Base-by-base conservation (phyloP, 176 grass and related monocot genomes). In the Phragmites australis region DNA sequence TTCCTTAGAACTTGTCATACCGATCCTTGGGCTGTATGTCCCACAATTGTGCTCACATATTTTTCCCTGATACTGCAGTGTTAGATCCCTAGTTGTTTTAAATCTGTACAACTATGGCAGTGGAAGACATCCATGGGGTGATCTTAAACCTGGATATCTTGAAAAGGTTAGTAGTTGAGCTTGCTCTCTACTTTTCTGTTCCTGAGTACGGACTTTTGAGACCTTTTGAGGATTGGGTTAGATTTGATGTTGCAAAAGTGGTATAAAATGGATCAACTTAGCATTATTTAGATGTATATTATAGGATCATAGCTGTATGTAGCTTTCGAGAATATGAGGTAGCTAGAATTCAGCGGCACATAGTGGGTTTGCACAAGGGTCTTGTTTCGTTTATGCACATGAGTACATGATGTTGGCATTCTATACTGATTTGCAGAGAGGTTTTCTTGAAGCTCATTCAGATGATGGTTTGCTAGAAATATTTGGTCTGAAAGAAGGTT, bases 401-500 rank as follows among this genome's bases (percentile, higher is more conserved):
- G 26, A 70, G 15, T 21, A 40, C 22, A 22, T 54, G 16, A 80
- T 54, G 10, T 16, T 73, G 21, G 56, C 66, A 62, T 63, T 87
- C 40, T 59, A 52, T 40, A 65, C 62, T 8, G 6, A 66, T 81
- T 87, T 65, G 25, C 78, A 99, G 96, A 95, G 40, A 91, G 84
- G 88, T 29, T 99, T 93, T 84, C 79, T 88, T 72, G 86, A 99
- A 87, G 96, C 93, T 81, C 93, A 80, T 82, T 83, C 90, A 21
- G 96, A 99, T 59, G 96, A 99, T 70, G 93, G 96, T 30, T 85
- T 99, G 79, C 69, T 99, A 78, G 96, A 99, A 91, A 95, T 99
- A 86, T 99, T 99, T 86, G 96, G 96, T 61, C 76, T 99, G 45
- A 99, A 99, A 53, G 87, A 99, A 93, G 96, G 96, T 23, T 99